A percentile compares a stretch with the other conserved stretches of the same genome.
These are phyloP conservation scores for Clonostachys rhizophaga DNA, from an alignment of 2,329 filamentous ascomycete genomes.

Conservation along the genomic window DNA sequence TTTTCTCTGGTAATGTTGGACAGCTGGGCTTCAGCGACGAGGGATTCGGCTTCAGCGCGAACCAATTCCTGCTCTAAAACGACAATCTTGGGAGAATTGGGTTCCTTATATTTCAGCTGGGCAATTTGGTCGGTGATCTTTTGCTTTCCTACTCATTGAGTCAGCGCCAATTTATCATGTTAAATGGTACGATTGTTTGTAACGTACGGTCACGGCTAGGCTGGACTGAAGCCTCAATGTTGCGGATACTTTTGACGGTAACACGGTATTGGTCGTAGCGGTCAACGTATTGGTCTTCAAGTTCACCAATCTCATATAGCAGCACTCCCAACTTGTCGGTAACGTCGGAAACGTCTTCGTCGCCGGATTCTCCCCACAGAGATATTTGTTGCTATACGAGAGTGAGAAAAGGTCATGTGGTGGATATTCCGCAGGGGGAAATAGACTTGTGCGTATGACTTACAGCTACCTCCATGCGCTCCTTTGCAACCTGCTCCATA, in stretches of 20 bases:
- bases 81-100: conserved; percentile 94
- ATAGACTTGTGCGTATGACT: conserved; percentile 25
- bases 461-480: conserved; percentile 98
- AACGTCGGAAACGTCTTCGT: conserved; percentile 97
- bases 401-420: conserved; percentile 5
- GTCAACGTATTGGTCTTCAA: conserved; percentile 97
- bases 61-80: conserved; percentile 98
- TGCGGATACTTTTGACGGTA: conserved; percentile 98
- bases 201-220: conserved; percentile 85
- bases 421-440: not conserved
- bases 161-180: conserved; percentile 3
- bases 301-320: conserved; percentile 96
- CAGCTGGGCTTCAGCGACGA: conserved; percentile 95
- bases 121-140: conserved; percentile 99
- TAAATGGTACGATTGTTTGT: not conserved
- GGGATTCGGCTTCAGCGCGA: conserved; percentile 95
- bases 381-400: conserved; percentile 86
- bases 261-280: conserved; percentile 99
- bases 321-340: conserved; percentile 98
- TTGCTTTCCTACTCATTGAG: conserved; percentile 69
- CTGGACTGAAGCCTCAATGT: conserved; percentile 98
- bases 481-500: conserved; percentile 88
- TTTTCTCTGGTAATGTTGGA: conserved; percentile 99
- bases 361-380: conserved; percentile 91
- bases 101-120: conserved; percentile 99